Evolutionary conservation across 352 stramenopile species (phyloP).

Genomic region (Globisporangium cederbergense): DNA sequence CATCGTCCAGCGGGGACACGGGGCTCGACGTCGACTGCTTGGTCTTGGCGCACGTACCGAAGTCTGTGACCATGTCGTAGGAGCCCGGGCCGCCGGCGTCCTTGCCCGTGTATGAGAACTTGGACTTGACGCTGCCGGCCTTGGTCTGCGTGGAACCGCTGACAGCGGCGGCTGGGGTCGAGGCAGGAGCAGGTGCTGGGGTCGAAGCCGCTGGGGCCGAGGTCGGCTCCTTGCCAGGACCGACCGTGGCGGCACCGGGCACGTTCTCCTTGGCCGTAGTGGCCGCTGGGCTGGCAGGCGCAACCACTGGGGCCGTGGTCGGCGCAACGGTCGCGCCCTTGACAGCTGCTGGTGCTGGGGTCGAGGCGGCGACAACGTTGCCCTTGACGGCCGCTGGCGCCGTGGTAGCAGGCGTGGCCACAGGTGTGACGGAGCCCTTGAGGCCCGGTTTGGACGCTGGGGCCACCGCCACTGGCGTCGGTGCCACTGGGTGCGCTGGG

Average conservation of each 20-base stretch:
- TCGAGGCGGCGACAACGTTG: not conserved
- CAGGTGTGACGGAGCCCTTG: slow-evolving; percentile 6
- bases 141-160: slow-evolving; percentile 25
- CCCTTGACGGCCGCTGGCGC: not conserved
- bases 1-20: slow-evolving; percentile 52
- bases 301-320: slow-evolving; percentile 2
- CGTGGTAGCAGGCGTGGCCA: not conserved
- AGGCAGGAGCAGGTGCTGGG: not conserved
- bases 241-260: slow-evolving; percentile 6
- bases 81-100: slow-evolving; percentile 48
- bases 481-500: not conserved
- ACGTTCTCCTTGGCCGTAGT: slow-evolving; percentile 5
- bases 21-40: slow-evolving; percentile 36
- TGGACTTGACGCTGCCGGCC: slow-evolving; percentile 31
- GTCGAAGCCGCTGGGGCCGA: not conserved
- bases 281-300: slow-evolving; percentile 1
- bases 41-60: slow-evolving; percentile 47
- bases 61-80: slow-evolving; percentile 74
- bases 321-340: not conserved
- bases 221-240: slow-evolving; percentile 11
- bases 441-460: slow-evolving; percentile 3
- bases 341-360: not conserved
- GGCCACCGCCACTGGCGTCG: not conserved
- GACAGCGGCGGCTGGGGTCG: not conserved
- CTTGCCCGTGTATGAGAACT: slow-evolving; percentile 55